Conservation (phyloP, 345 rosid genomes). For the Turnera subulata region DNA sequence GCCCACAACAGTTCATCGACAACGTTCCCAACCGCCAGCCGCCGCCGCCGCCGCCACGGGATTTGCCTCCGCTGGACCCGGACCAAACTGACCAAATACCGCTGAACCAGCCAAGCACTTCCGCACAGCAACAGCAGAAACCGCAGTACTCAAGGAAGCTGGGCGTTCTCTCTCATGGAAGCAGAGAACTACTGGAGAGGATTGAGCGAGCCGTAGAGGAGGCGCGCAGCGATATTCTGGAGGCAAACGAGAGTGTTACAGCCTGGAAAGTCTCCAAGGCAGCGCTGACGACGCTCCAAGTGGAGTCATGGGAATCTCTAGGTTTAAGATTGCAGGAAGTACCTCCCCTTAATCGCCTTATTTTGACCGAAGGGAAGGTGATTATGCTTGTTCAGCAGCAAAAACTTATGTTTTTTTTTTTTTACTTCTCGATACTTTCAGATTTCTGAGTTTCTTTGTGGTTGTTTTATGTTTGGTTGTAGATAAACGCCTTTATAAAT, state of each 20-base stretch:
- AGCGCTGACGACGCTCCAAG: slow-evolving; percentile 39
- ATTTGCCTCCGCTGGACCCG: not conserved
- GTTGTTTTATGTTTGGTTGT: slow-evolving; percentile 11
- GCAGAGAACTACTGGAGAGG: slow-evolving; percentile 17
- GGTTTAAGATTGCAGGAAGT: slow-evolving; percentile 71
- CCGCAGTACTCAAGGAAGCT: not conserved
- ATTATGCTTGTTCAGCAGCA: not conserved
- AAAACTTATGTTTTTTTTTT: not conserved
- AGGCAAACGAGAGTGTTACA: slow-evolving; percentile 54
- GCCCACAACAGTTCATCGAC: too few relatives aligned
- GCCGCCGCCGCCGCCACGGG: not conserved
- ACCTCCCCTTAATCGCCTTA: slow-evolving; percentile 58
- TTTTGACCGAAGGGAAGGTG: slow-evolving; percentile 67
- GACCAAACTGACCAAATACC: not conserved
- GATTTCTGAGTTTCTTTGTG: not conserved
- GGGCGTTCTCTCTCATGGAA: not conserved
- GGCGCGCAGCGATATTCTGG: slow-evolving; percentile 39
- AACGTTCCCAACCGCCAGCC: slow-evolving; percentile 2
- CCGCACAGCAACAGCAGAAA: not conserved
- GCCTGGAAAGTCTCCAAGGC: slow-evolving; percentile 56
- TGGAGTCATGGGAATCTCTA: slow-evolving; percentile 68
- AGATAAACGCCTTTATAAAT: slow-evolving; percentile 86
- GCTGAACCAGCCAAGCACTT: not conserved
- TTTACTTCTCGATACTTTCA: not conserved
- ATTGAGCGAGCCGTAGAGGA: slow-evolving; percentile 41